phyloP scores from a whole-genome alignment of 805 yeast species.

The Brettanomyces bruxellensis region DNA sequence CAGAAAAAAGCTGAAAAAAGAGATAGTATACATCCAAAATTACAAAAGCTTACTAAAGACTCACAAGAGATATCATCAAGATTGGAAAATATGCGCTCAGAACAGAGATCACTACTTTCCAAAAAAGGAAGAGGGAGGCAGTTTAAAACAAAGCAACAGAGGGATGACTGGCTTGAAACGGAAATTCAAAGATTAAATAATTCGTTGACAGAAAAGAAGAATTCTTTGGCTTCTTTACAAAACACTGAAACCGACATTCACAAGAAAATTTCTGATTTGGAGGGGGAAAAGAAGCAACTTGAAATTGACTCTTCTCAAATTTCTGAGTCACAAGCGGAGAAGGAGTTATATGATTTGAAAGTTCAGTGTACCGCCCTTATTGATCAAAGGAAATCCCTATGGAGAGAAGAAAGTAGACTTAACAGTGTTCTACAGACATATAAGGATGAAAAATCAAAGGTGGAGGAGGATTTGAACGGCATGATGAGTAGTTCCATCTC shows the following conservation, averaged over 20 bases:
- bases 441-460: slow-evolving; percentile 42
- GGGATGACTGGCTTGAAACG: slow-evolving; percentile 57
- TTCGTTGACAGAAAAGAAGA: slow-evolving; percentile 8
- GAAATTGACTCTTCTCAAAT: slow-evolving; percentile 11
- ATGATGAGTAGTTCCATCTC: slow-evolving; percentile 70
- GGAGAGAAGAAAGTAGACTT: slow-evolving; percentile 71
- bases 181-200: slow-evolving; percentile 36
- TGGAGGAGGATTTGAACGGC: slow-evolving; percentile 54
- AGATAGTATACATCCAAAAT: slow-evolving; percentile 29
- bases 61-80: slow-evolving; percentile 35
- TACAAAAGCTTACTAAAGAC: slow-evolving; percentile 27
- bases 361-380: slow-evolving; percentile 33
- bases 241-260: slow-evolving; percentile 22
- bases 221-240: slow-evolving; percentile 3
- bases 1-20: slow-evolving; percentile 30
- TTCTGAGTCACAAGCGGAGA: slow-evolving; percentile 6
- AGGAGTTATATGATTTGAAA: slow-evolving; percentile 26
- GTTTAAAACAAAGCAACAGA: slow-evolving; percentile 44
- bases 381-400: slow-evolving; percentile 61
- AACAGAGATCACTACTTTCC: slow-evolving; percentile 51
- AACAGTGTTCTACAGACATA: slow-evolving; percentile 49
- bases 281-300: slow-evolving; percentile 4
- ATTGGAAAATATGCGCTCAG: slow-evolving; percentile 33
- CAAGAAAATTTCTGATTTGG: neutral
- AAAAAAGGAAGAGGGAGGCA: slow-evolving; percentile 64